Evolutionary conservation across 1,139 yeast genomes (phyloP).

Genomic region (Geotrichum restrictum): DNA sequence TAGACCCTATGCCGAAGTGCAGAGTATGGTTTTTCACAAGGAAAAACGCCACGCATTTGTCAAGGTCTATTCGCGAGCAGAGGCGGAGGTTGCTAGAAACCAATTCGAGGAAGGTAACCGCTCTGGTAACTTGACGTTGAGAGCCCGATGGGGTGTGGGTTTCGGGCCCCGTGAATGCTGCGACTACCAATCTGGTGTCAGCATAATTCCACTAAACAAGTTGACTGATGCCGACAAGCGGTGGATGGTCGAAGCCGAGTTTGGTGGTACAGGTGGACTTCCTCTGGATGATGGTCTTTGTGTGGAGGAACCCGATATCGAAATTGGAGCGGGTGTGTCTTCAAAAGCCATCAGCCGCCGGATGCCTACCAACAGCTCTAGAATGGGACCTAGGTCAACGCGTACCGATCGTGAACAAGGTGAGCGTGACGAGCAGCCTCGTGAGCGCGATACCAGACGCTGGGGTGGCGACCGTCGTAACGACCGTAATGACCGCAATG

Average conservation of each 20-base stretch:
- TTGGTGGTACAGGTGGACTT: conserved; percentile 96
- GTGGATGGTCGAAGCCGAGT: conserved; percentile 87
- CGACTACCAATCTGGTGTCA: conserved; percentile 85
- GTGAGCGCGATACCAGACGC: conserved; percentile 13
- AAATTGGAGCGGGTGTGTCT: conserved; percentile 89
- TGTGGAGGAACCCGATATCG: conserved; percentile 96
- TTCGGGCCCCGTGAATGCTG: conserved; percentile 98
- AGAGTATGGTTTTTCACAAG: conserved; percentile 78
- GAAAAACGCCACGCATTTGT: conserved; percentile 95
- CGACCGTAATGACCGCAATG: conserved; percentile 10
- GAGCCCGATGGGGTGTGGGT: conserved; percentile 98
- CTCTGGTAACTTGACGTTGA: conserved; percentile 52
- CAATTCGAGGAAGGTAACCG: conserved; percentile 50
- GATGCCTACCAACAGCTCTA: conserved; percentile 55
- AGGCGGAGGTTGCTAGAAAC: conserved; percentile 70
- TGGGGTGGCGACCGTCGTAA: conserved; percentile 6
- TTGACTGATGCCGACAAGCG: conserved; percentile 88
- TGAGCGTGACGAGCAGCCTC: conserved; percentile 14
- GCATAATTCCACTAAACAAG: conserved; percentile 79
- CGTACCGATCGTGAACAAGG: conserved; percentile 20
- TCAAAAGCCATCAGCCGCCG: conserved; percentile 68
- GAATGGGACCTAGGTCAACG: conserved; percentile 80
- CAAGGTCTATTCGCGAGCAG: conserved; percentile 89
- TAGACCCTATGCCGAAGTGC: conserved; percentile 91
- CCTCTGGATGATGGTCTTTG: conserved; percentile 79